A percentile compares a stretch with the other conserved stretches of the same genome.
Evolutionary conservation across 2,329 filamentous ascomycete genomes (phyloP).

Genomic region (Emmonsiellopsis sp.): DNA sequence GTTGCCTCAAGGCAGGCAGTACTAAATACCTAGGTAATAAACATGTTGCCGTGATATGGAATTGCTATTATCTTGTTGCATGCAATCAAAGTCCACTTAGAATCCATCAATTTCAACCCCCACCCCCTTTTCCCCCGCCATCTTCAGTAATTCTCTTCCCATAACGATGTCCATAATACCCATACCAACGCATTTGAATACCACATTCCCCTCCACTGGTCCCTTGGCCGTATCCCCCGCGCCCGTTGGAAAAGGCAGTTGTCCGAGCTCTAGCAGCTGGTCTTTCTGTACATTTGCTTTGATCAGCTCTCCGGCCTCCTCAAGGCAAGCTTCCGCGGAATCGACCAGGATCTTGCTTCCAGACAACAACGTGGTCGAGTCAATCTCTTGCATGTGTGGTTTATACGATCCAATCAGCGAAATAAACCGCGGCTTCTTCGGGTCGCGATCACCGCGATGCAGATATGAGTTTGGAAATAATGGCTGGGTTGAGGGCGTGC

Average conservation of each 20-base stretch:
- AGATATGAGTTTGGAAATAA: constrained; percentile 35
- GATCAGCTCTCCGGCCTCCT: constrained; percentile 41
- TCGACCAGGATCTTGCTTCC: constrained; percentile 63
- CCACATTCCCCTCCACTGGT: constrained; percentile 26
- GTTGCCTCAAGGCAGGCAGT: too few species aligned
- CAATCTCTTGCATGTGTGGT: constrained; percentile 45
- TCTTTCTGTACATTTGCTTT: constrained; percentile 27
- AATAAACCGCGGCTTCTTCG: constrained; percentile 35
- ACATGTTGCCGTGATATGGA: too few species aligned
- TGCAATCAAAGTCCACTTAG: constrained; percentile 11
- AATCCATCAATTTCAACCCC: constrained; percentile 31
- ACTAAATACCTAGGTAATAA: too few species aligned
- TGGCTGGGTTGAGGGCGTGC: constrained; percentile 37
- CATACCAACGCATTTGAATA: constrained; percentile 45
- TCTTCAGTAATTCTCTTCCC: constrained; percentile 31
- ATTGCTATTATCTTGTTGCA: background rate
- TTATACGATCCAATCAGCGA: constrained; percentile 47
- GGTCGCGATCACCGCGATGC: constrained; percentile 20
- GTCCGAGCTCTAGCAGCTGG: constrained; percentile 36
- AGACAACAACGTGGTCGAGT: constrained; percentile 35
- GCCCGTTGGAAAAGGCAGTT: constrained; percentile 14
- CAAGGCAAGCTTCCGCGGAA: constrained; percentile 35
- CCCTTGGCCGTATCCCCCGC: background rate
- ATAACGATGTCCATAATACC: constrained; percentile 43
- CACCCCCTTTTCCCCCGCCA: constrained; percentile 24